A percentile compares a stretch with the other conserved stretches of the same genome.
phyloP scores from a whole-genome alignment of 192 early-diverging fungal species.

The Umbelopsis sp. region DNA sequence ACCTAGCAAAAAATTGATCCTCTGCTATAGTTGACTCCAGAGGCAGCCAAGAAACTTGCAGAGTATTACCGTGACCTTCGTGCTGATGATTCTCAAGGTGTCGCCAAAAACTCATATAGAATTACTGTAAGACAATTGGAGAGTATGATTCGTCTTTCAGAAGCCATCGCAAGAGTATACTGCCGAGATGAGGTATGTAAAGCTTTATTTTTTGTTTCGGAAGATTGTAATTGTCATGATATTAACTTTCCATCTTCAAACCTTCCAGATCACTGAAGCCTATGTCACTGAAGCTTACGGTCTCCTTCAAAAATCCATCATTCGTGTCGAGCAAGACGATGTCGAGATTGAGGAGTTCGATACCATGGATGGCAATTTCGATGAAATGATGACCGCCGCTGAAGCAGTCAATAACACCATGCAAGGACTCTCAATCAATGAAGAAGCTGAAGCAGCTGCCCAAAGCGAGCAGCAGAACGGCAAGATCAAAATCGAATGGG shows the following conservation, averaged over 20 bases:
- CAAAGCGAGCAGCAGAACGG: constrained; percentile 21
- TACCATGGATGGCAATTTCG: constrained; percentile 33
- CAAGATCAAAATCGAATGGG: constrained; percentile 66
- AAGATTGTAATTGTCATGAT: background rate
- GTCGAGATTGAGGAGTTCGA: constrained; percentile 60
- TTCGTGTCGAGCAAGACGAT: constrained; percentile 81
- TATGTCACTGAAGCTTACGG: constrained; percentile 87
- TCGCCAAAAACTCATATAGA: constrained; percentile 73
- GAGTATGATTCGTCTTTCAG: constrained; percentile 93
- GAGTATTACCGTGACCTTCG: constrained; percentile 86
- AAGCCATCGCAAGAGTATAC: constrained; percentile 91
- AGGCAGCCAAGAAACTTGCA: constrained; percentile 77
- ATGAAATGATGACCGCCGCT: constrained; percentile 36
- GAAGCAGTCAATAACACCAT: constrained; percentile 34
- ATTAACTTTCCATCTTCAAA: background rate
- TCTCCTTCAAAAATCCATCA: constrained; percentile 87
- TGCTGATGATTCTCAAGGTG: constrained; percentile 81
- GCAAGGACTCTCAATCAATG: constrained; percentile 22
- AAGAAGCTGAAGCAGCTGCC: constrained; percentile 9
- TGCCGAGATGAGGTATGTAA: constrained; percentile 58
- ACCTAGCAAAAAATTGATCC: background rate
- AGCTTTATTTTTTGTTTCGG: background rate
- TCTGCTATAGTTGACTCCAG: constrained; percentile 54
- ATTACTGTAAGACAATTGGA: constrained; percentile 98
- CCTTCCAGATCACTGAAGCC: constrained; percentile 58